These are phyloP conservation scores for Ilex asprella DNA, from an alignment of 257 asterid genomes.

Conservation along the genomic window DNA sequence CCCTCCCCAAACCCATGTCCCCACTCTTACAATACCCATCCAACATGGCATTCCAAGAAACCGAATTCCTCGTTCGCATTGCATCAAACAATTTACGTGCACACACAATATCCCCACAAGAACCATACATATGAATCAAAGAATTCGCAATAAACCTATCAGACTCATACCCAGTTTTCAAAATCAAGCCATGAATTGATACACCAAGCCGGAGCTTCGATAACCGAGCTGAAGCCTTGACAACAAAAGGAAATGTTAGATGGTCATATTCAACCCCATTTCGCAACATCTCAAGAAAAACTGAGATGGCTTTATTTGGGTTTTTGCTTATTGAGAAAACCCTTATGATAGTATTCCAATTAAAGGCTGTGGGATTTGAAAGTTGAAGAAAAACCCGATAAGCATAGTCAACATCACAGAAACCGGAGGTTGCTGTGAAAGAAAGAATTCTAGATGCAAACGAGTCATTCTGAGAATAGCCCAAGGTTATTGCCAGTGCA, in stretches of 20 bases:
- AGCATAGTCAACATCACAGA: conserved; percentile 35
- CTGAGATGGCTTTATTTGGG: conserved; percentile 32
- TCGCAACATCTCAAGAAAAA: conserved; percentile 35
- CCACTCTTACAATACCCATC: conserved; percentile 78
- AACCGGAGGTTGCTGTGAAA: conserved; percentile 31
- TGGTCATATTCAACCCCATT: conserved; percentile 40
- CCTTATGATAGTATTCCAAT: conserved; percentile 53
- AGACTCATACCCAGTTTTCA: conserved; percentile 34
- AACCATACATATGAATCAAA: conserved; percentile 63
- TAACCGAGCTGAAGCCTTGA: conserved; percentile 49
- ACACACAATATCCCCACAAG: conserved; percentile 27
- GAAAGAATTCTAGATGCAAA: conserved; percentile 43
- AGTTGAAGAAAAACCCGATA: conserved; percentile 38
- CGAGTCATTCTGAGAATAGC: conserved; percentile 34
- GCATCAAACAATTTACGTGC: conserved; percentile 61
- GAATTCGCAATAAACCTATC: conserved; percentile 58
- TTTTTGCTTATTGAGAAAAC: conserved; percentile 42
- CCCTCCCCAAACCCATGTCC: conserved; percentile 36
- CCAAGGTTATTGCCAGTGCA: conserved; percentile 38
- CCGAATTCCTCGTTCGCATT: conserved; percentile 46
- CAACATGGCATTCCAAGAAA: conserved; percentile 70
- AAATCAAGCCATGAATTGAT: conserved; percentile 33
- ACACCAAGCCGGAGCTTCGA: conserved; percentile 35
- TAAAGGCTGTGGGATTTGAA: conserved; percentile 36
- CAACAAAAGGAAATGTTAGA: conserved; percentile 64